Percentiles rank a stretch among this genome's conserved stretches.
phyloP scores from a whole-genome alignment of 1,139 yeast species.

The Kodamaea plutei region DNA sequence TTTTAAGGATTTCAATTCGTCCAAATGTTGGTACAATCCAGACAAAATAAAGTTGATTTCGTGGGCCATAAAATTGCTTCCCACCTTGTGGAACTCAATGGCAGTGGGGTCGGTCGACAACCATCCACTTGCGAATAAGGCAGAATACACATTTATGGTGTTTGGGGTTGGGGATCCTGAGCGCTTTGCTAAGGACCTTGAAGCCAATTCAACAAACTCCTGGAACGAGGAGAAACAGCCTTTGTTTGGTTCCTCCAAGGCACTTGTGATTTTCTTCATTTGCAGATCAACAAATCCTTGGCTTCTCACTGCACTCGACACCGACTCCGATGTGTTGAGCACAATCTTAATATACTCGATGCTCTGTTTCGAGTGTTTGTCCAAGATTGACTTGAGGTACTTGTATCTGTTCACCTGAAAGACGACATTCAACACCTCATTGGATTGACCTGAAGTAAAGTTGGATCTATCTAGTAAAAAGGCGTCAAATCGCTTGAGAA shows the following conservation, averaged over 20 bases:
- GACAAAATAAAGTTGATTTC: slow-evolving; percentile 4
- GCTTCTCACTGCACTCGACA: background rate
- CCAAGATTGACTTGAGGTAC: slow-evolving; percentile 20
- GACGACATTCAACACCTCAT: too few relatives aligned
- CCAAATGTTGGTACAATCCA: too few relatives aligned
- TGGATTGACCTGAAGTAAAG: too few relatives aligned
- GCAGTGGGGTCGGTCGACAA: slow-evolving; percentile 1
- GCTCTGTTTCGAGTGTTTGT: slow-evolving; percentile 18
- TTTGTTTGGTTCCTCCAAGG: background rate
- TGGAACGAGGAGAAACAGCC: slow-evolving; percentile 1
- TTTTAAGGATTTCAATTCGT: background rate
- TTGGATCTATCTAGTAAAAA: too few relatives aligned
- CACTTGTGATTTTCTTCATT: slow-evolving; percentile 2
- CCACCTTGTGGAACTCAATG: background rate
- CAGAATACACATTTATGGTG: background rate
- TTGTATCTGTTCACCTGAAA: slow-evolving; percentile 27
- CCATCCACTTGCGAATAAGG: slow-evolving; percentile 8
- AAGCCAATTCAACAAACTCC: background rate
- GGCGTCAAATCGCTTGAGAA: too few relatives aligned
- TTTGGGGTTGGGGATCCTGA: too few relatives aligned
- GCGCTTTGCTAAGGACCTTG: too few relatives aligned
- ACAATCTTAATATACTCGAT: slow-evolving; percentile 30
- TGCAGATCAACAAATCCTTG: background rate
- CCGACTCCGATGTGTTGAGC: slow-evolving; percentile 2
- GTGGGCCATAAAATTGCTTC: slow-evolving; percentile 2